phyloP scores from a whole-genome alignment of 345 rosid genomes.

The Trapa incisa region DNA sequence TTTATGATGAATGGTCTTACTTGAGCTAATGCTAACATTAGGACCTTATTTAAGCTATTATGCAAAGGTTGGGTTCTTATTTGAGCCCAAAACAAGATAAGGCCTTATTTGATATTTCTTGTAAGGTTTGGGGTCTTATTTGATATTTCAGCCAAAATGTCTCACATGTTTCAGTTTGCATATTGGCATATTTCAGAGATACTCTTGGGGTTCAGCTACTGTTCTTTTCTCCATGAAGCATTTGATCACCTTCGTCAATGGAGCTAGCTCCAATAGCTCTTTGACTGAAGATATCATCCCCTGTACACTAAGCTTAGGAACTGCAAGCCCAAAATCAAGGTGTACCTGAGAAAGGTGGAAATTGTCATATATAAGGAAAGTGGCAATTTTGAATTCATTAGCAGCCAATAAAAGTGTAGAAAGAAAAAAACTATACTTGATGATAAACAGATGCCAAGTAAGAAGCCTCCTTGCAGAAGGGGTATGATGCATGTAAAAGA shows the following conservation, averaged over 20 bases:
- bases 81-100: too few relatives aligned
- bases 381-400: conserved; percentile 11
- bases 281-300: conserved; percentile 85
- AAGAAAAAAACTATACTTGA: conserved; percentile 34
- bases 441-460: conserved; percentile 72
- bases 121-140: too few relatives aligned
- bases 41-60: too few relatives aligned
- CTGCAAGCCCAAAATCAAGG: conserved; percentile 91
- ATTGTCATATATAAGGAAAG: conserved; percentile 2
- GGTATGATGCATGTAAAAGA: conserved; percentile 91
- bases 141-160: too few relatives aligned
- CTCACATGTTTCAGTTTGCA: neutral
- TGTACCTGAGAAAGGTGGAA: conserved; percentile 35
- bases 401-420: neutral
- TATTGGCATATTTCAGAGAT: neutral
- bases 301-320: conserved; percentile 79
- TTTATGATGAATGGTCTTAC: too few relatives aligned
- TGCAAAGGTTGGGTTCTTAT: too few relatives aligned
- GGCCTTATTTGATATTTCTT: too few relatives aligned
- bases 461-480: conserved; percentile 90
- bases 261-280: conserved; percentile 84
- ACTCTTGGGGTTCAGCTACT: neutral
- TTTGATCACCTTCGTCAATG: conserved; percentile 59
- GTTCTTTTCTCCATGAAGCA: neutral
- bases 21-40: too few relatives aligned